Evolutionary conservation across 306 rosid genomes (phyloP).

Genomic region (Fragaria vesca): DNA sequence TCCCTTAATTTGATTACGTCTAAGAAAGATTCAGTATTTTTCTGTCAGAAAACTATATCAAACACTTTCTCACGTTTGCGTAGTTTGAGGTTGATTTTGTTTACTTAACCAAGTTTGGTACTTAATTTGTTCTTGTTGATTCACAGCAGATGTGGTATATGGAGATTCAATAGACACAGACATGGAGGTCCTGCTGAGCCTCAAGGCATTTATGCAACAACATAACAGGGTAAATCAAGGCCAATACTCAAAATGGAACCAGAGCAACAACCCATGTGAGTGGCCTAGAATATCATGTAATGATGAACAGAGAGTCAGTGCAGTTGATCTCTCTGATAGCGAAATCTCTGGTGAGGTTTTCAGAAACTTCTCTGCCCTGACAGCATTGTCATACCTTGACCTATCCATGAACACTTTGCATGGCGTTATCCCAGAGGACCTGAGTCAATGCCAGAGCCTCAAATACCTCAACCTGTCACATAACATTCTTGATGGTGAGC

Average conservation of each 20-base stretch:
- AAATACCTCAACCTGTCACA: conserved; percentile 63
- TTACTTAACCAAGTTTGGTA: neutral
- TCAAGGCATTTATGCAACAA: conserved; percentile 47
- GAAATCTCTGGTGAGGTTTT: conserved; percentile 57
- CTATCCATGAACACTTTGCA: conserved; percentile 64
- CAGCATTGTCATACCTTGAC: conserved; percentile 60
- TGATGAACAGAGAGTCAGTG: conserved; percentile 4
- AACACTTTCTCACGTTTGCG: neutral
- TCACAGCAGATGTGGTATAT: conserved; percentile 33
- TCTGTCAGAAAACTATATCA: neutral
- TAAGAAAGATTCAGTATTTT: no score
- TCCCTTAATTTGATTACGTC: no score
- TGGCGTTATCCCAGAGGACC: conserved; percentile 54
- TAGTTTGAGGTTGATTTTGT: conserved; percentile 18
- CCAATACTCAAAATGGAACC: conserved; percentile 60
- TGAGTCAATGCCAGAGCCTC: conserved; percentile 59
- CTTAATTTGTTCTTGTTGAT: neutral
- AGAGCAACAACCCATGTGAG: conserved; percentile 49
- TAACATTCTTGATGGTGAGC: conserved; percentile 49
- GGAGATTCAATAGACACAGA: conserved; percentile 60
- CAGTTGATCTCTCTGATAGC: conserved; percentile 51
- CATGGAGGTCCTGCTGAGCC: conserved; percentile 52
- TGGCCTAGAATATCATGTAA: conserved; percentile 70
- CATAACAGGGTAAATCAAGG: conserved; percentile 59
- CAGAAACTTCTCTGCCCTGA: conserved; percentile 60